Conservation (phyloP, 2,329 filamentous ascomycete species). For the Calonectria honghensis region DNA sequence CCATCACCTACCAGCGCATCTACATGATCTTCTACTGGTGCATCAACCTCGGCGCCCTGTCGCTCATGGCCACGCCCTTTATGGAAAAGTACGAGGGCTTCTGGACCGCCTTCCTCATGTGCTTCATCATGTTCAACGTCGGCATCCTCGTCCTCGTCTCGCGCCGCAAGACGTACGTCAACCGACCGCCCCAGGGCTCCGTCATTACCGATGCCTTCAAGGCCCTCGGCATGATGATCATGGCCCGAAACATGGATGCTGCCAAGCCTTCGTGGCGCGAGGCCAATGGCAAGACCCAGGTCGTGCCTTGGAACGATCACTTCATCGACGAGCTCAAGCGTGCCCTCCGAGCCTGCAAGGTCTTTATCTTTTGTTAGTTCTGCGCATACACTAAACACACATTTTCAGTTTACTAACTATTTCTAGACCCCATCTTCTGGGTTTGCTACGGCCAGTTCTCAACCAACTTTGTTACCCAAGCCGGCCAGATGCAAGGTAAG, state of each 20-base stretch:
- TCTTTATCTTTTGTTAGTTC: conserved; percentile 75
- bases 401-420: not conserved
- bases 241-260: conserved; percentile 70
- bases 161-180: conserved; percentile 68
- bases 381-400: not conserved
- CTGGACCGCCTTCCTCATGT: conserved; percentile 78
- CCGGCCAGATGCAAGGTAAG: conserved; percentile 68
- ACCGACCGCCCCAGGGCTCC: conserved; percentile 76
- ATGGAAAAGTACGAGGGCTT: conserved; percentile 81
- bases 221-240: conserved; percentile 64
- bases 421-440: conserved; percentile 76
- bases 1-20: conserved; percentile 79
- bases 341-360: conserved; percentile 79
- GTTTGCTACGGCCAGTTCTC: conserved; percentile 81
- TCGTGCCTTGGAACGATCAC: conserved; percentile 78
- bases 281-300: conserved; percentile 65
- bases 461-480: conserved; percentile 80
- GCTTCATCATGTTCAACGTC: conserved; percentile 77
- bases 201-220: conserved; percentile 80
- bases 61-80: conserved; percentile 79
- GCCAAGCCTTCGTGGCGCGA: conserved; percentile 80
- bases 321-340: conserved; percentile 85
- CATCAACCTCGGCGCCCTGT: conserved; percentile 84
- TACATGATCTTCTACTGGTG: conserved; percentile 86
- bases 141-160: conserved; percentile 72